Conservation (phyloP, 2,329 filamentous ascomycete species). For the Reticulascus tulasneorum region DNA sequence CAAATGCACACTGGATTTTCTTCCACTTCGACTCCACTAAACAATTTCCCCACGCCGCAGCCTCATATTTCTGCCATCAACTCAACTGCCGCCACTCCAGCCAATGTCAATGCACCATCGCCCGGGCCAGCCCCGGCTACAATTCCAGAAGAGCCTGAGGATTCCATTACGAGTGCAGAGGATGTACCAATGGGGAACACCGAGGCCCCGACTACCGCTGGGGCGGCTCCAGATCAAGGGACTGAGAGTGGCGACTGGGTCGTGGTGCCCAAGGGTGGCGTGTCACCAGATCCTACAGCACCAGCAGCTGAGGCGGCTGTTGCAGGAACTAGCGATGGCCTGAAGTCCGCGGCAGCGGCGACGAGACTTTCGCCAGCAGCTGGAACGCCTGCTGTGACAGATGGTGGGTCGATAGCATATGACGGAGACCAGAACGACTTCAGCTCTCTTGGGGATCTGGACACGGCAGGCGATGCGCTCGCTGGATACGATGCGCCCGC, state of each 20-base stretch:
- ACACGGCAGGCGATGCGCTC: constrained; percentile 69
- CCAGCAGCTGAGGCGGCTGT: constrained; percentile 16
- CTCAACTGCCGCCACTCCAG: constrained; percentile 56
- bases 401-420: too few species aligned
- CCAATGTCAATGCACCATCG: constrained; percentile 41
- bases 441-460: constrained; percentile 59
- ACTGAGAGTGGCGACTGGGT: constrained; percentile 67
- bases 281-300: constrained; percentile 33
- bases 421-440: constrained; percentile 56
- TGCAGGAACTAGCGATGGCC: too few species aligned
- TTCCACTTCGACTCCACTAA: constrained; percentile 55
- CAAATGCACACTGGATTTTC: constrained; percentile 64
- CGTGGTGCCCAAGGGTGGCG: constrained; percentile 63
- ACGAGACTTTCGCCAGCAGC: constrained; percentile 29
- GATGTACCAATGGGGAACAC: constrained; percentile 53
- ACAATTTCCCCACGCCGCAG: constrained; percentile 59
- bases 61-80: constrained; percentile 51
- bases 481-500: constrained; percentile 53
- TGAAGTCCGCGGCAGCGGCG: constrained; percentile 16
- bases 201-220: constrained; percentile 30
- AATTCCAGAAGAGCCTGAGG: constrained; percentile 17
- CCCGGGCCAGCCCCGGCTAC: constrained; percentile 31
- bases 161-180: constrained; percentile 16
- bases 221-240: constrained; percentile 44
- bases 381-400: constrained; percentile 39